Evolutionary conservation across 192 early-diverging fungal species (phyloP).

Genomic region (Coemansia sp.): DNA sequence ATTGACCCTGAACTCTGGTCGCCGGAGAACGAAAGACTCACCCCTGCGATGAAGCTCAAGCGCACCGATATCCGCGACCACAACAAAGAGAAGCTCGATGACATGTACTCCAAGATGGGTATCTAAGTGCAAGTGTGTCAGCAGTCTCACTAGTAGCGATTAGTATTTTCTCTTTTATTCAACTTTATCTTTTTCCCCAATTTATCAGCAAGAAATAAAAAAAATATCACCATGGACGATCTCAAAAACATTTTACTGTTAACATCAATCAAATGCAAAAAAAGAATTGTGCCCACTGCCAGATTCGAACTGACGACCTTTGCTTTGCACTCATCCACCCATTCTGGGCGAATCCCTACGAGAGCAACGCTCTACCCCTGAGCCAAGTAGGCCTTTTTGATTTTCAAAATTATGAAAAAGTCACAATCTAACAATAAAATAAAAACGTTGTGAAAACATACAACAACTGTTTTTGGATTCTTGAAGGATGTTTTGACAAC

Average conservation of each 20-base stretch:
- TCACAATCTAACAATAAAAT: background rate
- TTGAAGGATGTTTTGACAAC: background rate
- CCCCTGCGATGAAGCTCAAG: slow-evolving; percentile 92
- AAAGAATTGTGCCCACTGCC: slow-evolving; percentile 26
- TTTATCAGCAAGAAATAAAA: slow-evolving; percentile 6
- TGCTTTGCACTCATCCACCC: slow-evolving; percentile 8
- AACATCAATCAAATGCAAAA: background rate
- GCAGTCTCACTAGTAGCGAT: no score
- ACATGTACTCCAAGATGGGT: slow-evolving; percentile 32
- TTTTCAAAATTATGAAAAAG: background rate
- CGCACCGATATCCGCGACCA: slow-evolving; percentile 74
- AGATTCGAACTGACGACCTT: slow-evolving; percentile 48
- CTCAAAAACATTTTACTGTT: background rate
- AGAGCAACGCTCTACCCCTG: slow-evolving; percentile 46
- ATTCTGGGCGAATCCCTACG: slow-evolving; percentile 11
- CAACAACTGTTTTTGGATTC: background rate
- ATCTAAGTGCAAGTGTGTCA: slow-evolving; percentile 1
- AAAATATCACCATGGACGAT: background rate
- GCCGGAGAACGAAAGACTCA: slow-evolving; percentile 77
- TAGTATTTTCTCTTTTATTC: background rate
- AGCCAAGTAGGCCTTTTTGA: slow-evolving; percentile 27
- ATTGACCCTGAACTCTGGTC: slow-evolving; percentile 86
- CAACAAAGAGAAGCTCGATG: slow-evolving; percentile 55
- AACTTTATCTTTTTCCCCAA: background rate
- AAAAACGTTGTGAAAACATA: no score